These are phyloP conservation scores for Pyrus communis DNA, from an alignment of 306 rosid species.

Conservation along the genomic window DNA sequence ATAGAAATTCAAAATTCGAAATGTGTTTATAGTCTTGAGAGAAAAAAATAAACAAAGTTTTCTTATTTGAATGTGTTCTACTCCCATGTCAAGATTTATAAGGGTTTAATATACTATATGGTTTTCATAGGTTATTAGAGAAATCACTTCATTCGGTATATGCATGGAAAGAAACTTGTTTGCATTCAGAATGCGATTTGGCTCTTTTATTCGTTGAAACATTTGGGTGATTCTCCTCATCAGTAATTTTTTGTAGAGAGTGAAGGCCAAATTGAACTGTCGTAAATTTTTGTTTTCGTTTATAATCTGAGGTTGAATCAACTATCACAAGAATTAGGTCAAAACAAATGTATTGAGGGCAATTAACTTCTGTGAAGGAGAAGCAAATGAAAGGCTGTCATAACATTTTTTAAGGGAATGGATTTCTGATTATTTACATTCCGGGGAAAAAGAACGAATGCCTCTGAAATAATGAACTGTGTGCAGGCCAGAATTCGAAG, in stretches of 20 bases:
- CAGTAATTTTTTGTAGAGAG: too few species aligned
- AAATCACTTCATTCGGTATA: neutral
- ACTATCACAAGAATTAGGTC: neutral
- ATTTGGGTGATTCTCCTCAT: too few species aligned
- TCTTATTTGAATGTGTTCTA: neutral
- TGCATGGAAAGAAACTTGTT: neutral
- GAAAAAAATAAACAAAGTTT: neutral
- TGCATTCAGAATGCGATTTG: too few species aligned
- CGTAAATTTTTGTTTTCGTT: neutral
- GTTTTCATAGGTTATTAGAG: neutral
- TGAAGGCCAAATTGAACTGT: neutral
- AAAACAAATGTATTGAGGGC: neutral
- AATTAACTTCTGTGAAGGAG: neutral
- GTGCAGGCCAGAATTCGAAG: slow-evolving; percentile 26
- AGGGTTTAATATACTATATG: neutral
- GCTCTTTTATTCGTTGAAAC: too few species aligned
- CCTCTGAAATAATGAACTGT: slow-evolving; percentile 3
- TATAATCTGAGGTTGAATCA: neutral
- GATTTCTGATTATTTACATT: neutral
- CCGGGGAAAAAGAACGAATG: neutral
- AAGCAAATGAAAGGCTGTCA: neutral
- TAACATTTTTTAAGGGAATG: neutral
- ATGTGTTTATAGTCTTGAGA: neutral
- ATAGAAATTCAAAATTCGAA: neutral
- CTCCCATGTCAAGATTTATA: neutral